Conservation (phyloP, 2,329 filamentous ascomycete species). For the Aspergillus luchuensis region DNA sequence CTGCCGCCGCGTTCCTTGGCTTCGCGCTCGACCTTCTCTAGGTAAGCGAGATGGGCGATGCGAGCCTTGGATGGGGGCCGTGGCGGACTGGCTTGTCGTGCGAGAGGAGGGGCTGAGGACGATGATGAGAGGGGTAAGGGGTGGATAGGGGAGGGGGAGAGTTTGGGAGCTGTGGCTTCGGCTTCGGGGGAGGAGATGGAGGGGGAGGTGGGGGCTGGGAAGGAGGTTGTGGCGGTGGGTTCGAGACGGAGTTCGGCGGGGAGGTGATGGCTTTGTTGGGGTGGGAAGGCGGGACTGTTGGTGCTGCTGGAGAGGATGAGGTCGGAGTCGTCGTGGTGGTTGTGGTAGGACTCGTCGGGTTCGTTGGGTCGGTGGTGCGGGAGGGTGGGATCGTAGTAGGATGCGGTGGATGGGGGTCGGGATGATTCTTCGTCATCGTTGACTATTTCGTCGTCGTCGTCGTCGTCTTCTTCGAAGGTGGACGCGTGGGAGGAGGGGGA, state of each 20-base stretch:
- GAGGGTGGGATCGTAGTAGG: slow-evolving; percentile 46
- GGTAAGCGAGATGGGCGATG: slow-evolving; percentile 49
- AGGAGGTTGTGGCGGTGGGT: slow-evolving; percentile 35
- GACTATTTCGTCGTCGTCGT: background rate
- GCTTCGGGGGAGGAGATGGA: slow-evolving; percentile 35
- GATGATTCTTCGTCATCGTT: background rate
- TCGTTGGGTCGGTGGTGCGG: slow-evolving; percentile 50
- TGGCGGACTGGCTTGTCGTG: slow-evolving; percentile 19
- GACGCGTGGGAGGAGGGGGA: slow-evolving; percentile 6
- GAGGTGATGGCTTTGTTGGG: slow-evolving; percentile 14
- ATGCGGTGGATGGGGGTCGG: slow-evolving; percentile 8
- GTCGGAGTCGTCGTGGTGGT: background rate
- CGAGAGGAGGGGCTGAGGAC: slow-evolving; percentile 9
- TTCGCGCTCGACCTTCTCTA: slow-evolving; percentile 69
- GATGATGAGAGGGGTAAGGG: slow-evolving; percentile 27
- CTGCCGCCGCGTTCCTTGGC: slow-evolving; percentile 73
- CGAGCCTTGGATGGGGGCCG: slow-evolving; percentile 30
- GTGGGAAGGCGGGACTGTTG: slow-evolving; percentile 14
- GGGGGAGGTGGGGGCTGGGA: slow-evolving; percentile 35
- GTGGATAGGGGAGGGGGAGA: slow-evolving; percentile 38
- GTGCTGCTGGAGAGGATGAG: background rate
- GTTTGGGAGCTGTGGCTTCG: slow-evolving; percentile 38
- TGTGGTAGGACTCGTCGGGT: background rate
- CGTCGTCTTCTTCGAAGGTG: slow-evolving; percentile 15
- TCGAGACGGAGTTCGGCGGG: slow-evolving; percentile 43